Evolutionary conservation across 2,329 filamentous ascomycete species (phyloP), one percentile per base, ranked within the genome.

Genomic region (Arthroderma sp.): DNA sequence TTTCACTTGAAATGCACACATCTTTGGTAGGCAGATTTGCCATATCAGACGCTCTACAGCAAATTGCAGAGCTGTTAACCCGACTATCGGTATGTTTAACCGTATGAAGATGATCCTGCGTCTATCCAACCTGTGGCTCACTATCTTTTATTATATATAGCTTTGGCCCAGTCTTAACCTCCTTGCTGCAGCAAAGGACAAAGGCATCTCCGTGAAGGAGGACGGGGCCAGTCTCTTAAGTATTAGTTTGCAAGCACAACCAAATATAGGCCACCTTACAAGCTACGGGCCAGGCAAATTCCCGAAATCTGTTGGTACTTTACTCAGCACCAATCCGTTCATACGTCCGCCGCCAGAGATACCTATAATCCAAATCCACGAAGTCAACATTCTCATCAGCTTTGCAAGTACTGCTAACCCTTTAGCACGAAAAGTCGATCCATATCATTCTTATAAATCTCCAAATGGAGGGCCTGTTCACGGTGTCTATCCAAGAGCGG

Each of bases 91-190:
- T 59, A 56, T 55, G 60, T 53, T 35, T 65, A 60, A 15, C 23
- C 17, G 3, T 31, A 4, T 31, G n/a, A n/a, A n/a, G n/a, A n/a
- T 28, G 8, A 23, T 9, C 17, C n/a, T 54, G 8, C 21, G 17
- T 47, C 19, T 23, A 33, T 47, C 1, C 25, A 59, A 7, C 28
- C 7, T 3, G 7, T 31, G 7, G 39, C 59, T 31, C 11, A 8
- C 1, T 2, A n/a, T 17, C 4, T 17, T 49, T n/a, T 51, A 39
- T 37, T 7, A 56, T 11, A 37, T 44, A 33, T 57, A 73, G 70
- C 56, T 68, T 33, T 73, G 70, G 70, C 54, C 63, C 1, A 63
- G 68, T 25, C 59, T 31, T 31, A 31, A 31, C 28, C 3, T 71
- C 60, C 33, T 59, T 44, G 6, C 15, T 41, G 35, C 23, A 11